Percentiles rank a stretch among this genome's conserved stretches.
Evolutionary conservation across 495 filamentous ascomycete genomes (phyloP).

Genomic region (Talaromyces stipitatus): DNA sequence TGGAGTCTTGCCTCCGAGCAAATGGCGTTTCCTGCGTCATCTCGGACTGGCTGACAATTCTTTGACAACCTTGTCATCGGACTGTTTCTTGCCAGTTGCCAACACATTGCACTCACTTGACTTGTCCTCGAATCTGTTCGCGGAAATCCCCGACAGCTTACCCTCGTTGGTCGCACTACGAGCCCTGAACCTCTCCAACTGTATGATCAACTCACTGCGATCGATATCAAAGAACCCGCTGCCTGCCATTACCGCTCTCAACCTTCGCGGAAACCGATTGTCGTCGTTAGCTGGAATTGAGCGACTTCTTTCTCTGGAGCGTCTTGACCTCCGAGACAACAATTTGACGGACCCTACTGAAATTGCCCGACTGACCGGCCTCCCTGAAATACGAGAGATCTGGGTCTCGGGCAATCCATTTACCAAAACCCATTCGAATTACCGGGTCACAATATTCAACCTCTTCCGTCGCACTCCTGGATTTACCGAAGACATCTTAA

Average conservation of each 20-base stretch:
- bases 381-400: conserved; percentile 86
- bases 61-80: conserved; percentile 65
- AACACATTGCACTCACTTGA: conserved; percentile 86
- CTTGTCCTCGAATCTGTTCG: conserved; percentile 83
- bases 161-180: conserved; percentile 72
- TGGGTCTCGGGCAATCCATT: conserved; percentile 90
- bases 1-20: conserved; percentile 64
- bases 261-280: conserved; percentile 83
- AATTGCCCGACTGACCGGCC: conserved; percentile 77
- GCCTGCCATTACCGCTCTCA: conserved; percentile 87
- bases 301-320: conserved; percentile 76
- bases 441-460: conserved; percentile 89
- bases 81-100: conserved; percentile 71
- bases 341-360: conserved; percentile 83
- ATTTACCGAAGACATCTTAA: conserved; percentile 80
- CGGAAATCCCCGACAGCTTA: conserved; percentile 83
- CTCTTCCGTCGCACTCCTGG: conserved; percentile 90
- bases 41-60: conserved; percentile 88
- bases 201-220: conserved; percentile 95
- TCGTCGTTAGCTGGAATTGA: conserved; percentile 86
- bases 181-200: conserved; percentile 86
- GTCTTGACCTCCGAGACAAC: conserved; percentile 89
- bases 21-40: conserved; percentile 92
- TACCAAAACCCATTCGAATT: conserved; percentile 73
- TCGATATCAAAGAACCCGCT: conserved; percentile 80